Evolutionary conservation across 23 red algal species (phyloP), one percentile per base, ranked within the genome.

Genomic region (Pyropia yezoensis): DNA sequence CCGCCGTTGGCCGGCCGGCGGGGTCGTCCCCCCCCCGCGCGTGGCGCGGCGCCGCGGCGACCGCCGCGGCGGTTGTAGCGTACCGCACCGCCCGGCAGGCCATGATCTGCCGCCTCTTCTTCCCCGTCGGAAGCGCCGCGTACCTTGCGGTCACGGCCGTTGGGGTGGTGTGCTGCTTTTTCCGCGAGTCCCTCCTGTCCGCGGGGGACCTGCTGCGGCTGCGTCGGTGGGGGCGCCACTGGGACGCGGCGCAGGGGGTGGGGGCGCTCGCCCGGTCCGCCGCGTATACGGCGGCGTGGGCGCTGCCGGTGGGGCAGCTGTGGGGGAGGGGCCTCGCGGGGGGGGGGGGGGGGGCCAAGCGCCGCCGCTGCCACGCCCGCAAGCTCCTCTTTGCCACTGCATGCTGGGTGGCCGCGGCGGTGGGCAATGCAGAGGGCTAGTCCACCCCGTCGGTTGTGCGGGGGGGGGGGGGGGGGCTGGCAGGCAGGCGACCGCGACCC

Each of bases 31-130:
- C 39, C 6, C 7, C 39, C 65, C 27, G 25, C 22, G 20, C 13
- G 9, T 12, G 62, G 23, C 69, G 52, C 18, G 12, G 17, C 12
- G 15, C 60, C 7, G 49, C 45, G 60, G 33, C 45, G 12, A 79
- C 74, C 26, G 82, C 71, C 33, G 28, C 61, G 17, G 71, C 67
- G 65, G 66, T 67, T 7, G 83, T 91, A 7, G 59, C 34, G n/a
- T 80, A 91, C 56, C 88, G 88, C 13, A 64, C 69, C 27, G 62
- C 66, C 14, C 71, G 88, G 29, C 71, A 83, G 59, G 88, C 88
- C 9, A 70, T 91, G 8, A 91, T 91, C 27, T 91, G 76, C 57
- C 78, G 88, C 34, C 54, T 91, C 49, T 91, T 91, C 65, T 77
- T 91, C 52, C 59, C 63, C 27, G 53, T 83, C 9, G 88, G 88